Evolutionary conservation across 108 stramenopile genomes (phyloP), one percentile per base, ranked within the genome.

Genomic region (Cyclotella kingstonii): DNA sequence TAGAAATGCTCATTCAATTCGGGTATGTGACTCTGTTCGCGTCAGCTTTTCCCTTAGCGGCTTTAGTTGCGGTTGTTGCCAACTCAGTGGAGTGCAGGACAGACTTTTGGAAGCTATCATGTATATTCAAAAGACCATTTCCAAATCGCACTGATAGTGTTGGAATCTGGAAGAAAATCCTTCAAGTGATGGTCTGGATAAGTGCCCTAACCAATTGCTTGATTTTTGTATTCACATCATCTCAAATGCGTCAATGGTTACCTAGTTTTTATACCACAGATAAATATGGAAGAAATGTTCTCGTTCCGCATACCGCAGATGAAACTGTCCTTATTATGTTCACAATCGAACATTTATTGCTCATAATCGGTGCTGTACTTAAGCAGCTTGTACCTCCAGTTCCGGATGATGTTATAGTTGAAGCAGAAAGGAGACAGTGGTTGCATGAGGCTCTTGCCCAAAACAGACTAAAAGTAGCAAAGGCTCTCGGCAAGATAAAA

Each of bases 21-120:
- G 89, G 89, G 23, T 93, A 93, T 64, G 82, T 88, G 22, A 90
- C 87, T 7, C 48, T 93, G 29, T 93, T 93, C 65, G 91, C 91
- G 0, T 77, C 81, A 5, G 91, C 89, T 3, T 93, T 84, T 60
- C 91, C 91, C 0, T 54, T 90, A 58, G 86, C 89, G 18, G 56
- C 87, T 8, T 36, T 88, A n/a, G 48, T 90, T 36, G 75, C 81
- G 35, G 60, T 81, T n/a, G 45, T 79, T 22, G 83, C 84, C 1
- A 81, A 85, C 27, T 54, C 77, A 46, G 29, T 90, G 23, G 91
- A 93, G 54, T 70, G 79, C 29, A 77, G 85, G 30, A 54, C 80
- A 12, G 91, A 90, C 60, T 48, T 45, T 8, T 93, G 80, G 81
- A 86, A 88, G 58, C 44, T 93, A 29, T 58, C 79, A 5, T 58